Base-by-base conservation (phyloP, 345 rosid genomes). In the Carallia pectinifolia region DNA sequence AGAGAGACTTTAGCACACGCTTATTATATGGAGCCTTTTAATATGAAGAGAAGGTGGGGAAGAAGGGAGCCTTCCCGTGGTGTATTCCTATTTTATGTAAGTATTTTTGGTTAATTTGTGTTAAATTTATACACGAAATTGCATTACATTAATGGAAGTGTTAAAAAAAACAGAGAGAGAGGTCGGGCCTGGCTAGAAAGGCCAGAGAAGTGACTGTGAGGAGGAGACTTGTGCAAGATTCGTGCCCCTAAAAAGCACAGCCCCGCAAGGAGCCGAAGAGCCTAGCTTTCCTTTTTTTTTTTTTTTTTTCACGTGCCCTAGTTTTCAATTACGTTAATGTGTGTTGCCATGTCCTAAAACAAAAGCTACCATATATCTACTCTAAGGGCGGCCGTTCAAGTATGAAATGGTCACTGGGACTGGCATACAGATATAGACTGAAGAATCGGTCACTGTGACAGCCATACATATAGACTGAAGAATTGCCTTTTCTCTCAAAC, bases 231-330 rank as follows among this genome's bases (percentile, higher is more conserved):
- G 2, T 55, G 9, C 9, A 56, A 75, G 76, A 79, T 71, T 71
- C 73, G 70, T 75, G 69, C 74, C 77, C 71, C 71, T 68, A 53
- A 29, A 6, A 6, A 38, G 66, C 15, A 60, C 59, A 60, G 18
- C 27, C 58, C 74, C 71, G 23, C 23, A 54, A 34, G 29, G 67
- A 74, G 1, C 79, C 65, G 33, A 48, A 58, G 40, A 12, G 6
- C 36, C 15, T 47, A 27, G 2, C 34, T 33, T 33, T 33, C 34
- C 34, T 40, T 55, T 56, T 18, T 34, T 70, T 52, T 30, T 70
- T 64, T 34, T 70, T 52, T 30, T 70, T 64, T 71, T 71, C 82
- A 72, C 71, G 82, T 79, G 82, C 73, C 76, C 65, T 67, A 50
- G 36, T 4, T 56, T 37, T 61, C 58, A 19, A 58, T 33, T 23